Evolutionary conservation across 192 early-diverging fungal species (phyloP), one percentile per base, ranked within the genome.

Genomic region (Coemansia sp.): DNA sequence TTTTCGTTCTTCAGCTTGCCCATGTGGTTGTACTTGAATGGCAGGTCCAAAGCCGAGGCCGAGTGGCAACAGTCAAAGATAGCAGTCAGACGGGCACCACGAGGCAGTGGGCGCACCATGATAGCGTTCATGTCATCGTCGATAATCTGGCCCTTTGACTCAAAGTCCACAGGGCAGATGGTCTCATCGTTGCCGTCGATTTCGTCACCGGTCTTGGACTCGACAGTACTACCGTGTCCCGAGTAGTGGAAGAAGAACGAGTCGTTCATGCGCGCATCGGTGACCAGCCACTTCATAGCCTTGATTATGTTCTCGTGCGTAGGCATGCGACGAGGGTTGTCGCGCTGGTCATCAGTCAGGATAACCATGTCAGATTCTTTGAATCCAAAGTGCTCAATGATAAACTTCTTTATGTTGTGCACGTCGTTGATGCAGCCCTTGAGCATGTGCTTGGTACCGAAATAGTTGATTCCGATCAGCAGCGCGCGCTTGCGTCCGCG

Each of bases 381-480:
- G 76, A 92, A 93, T 14, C 84, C 84, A 76, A 88, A 93, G 42
- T 85, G 80, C 50, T 83, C 72, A 0, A 84, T 85, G 61, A 94
- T 75, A 58, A 94, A 93, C 37, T 73, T 59, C 64, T 92, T 90
- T 51, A 94, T 86, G 75, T 91, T 92, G 32, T 82, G 75, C n/a
- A 93, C 92, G 75, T 94, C 93, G 68, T 93, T 93, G 79, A 93
- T 90, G 75, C 93, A 94, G 8, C 92, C 92, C 68, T 84, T 77
- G 37, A 94, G 87, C 70, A 87, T 78, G 61, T 84, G 82, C 63
- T 77, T 76, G 51, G 86, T 80, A 27, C 86, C 84, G 53, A 85
- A 80, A 80, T 98, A 98, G 74, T 98, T 98, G 80, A 97, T 94
- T 23, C 96, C 96, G 66, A 98, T 90, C 42, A 98, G 85, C 23